phyloP scores from a whole-genome alignment of 352 stramenopile genomes.

The Pythium pyrilobum region DNA sequence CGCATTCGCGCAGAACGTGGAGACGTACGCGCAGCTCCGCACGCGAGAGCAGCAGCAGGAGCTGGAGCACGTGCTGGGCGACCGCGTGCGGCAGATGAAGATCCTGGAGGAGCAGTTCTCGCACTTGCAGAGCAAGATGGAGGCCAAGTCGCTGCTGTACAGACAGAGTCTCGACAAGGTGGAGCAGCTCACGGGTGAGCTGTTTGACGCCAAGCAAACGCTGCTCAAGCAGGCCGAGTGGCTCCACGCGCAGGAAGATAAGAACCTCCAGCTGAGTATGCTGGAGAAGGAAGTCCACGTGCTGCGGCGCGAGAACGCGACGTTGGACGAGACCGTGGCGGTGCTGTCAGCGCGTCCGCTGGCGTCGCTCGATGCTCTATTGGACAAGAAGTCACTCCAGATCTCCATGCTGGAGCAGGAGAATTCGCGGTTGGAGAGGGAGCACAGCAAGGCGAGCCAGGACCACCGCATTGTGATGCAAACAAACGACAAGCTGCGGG shows the following conservation, averaged over 20 bases:
- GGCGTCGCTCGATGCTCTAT: constrained; percentile 35
- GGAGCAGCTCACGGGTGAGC: constrained; percentile 32
- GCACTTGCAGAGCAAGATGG: constrained; percentile 34
- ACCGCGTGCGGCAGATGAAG: constrained; percentile 38
- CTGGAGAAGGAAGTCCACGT: constrained; percentile 44
- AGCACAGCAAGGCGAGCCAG: constrained; percentile 18
- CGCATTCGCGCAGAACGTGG: neutral
- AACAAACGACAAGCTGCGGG: constrained; percentile 17
- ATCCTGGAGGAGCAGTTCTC: constrained; percentile 51
- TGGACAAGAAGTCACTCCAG: constrained; percentile 34
- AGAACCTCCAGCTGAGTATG: constrained; percentile 23
- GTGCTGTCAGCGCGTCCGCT: constrained; percentile 52
- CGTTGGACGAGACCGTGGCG: constrained; percentile 40
- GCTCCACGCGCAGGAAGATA: constrained; percentile 32
- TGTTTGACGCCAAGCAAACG: constrained; percentile 42
- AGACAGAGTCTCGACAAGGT: constrained; percentile 27
- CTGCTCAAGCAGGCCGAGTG: constrained; percentile 29
- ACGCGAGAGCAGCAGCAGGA: constrained; percentile 20
- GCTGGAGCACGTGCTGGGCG: constrained; percentile 24
- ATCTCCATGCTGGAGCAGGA: constrained; percentile 44
- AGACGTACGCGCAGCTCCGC: neutral
- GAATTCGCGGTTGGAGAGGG: constrained; percentile 14
- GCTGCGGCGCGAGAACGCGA: constrained; percentile 47
- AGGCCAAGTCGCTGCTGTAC: constrained; percentile 34
- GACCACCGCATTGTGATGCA: constrained; percentile 21